These are phyloP conservation scores for Fusarium pseudonygamai DNA, from an alignment of 2,329 filamentous ascomycete species.

Conservation along the genomic window DNA sequence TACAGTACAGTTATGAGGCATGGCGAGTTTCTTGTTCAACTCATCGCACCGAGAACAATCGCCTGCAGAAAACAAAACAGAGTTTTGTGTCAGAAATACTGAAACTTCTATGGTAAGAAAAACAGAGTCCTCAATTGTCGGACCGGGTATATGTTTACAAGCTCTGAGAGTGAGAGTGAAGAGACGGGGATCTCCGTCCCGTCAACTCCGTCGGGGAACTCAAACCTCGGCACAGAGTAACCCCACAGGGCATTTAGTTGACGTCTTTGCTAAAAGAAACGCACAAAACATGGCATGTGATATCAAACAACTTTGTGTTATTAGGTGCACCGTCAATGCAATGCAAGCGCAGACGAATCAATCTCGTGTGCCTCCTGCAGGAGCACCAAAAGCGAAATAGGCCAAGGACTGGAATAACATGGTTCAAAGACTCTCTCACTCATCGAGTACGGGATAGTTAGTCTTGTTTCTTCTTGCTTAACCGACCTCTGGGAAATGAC, in stretches of 20 bases:
- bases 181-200: slow-evolving; percentile 2
- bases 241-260: slow-evolving; percentile 10
- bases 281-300: slow-evolving; percentile 27
- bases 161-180: background rate
- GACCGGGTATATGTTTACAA: slow-evolving; percentile 7
- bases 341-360: slow-evolving; percentile 25
- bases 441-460: background rate
- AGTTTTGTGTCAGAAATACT: background rate
- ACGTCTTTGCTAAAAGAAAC: background rate
- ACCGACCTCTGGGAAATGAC: slow-evolving; percentile 21
- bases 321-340: slow-evolving; percentile 27
- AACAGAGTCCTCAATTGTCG: slow-evolving; percentile 20
- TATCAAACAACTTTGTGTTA: slow-evolving; percentile 18
- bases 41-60: slow-evolving; percentile 7
- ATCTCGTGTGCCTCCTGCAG: slow-evolving; percentile 18
- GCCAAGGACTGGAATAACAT: slow-evolving; percentile 20
- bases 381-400: slow-evolving; percentile 26
- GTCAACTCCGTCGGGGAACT: slow-evolving; percentile 11
- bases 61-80: background rate
- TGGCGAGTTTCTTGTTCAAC: slow-evolving; percentile 9
- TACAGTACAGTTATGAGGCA: background rate
- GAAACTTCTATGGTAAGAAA: slow-evolving; percentile 32
- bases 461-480: slow-evolving; percentile 23
- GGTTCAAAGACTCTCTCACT: background rate
- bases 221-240: slow-evolving; percentile 23